A percentile compares a stretch with the other conserved stretches of the same genome.
phyloP scores from a whole-genome alignment of 176 grass and related monocot species.

The Thinopyrum elongatum region DNA sequence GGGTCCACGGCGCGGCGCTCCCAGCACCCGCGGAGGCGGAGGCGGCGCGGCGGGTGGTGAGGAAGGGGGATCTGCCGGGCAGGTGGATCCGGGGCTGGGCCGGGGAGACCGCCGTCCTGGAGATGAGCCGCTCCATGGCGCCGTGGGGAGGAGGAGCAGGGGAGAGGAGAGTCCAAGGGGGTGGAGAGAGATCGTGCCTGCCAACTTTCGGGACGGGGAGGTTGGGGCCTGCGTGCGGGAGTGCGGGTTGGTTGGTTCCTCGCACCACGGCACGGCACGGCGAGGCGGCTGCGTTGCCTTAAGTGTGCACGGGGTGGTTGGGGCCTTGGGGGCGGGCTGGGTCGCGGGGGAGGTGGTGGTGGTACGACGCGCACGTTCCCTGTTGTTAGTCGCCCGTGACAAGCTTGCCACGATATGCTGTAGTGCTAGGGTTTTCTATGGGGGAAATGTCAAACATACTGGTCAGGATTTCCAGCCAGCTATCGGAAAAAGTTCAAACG shows the following conservation, averaged over 20 bases:
- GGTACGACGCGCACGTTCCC: slow-evolving; percentile 21
- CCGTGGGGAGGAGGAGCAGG: not conserved
- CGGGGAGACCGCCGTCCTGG: slow-evolving; percentile 14
- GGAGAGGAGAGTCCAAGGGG: not conserved
- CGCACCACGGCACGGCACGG: not conserved
- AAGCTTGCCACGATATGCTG: not conserved
- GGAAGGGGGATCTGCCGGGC: not conserved
- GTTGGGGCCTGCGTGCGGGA: not conserved
- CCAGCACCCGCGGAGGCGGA: not conserved
- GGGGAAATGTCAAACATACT: not conserved
- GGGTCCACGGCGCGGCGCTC: slow-evolving; percentile 17
- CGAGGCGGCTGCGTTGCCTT: not conserved
- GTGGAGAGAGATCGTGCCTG: not conserved
- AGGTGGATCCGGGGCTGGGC: slow-evolving; percentile 24
- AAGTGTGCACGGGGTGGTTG: slow-evolving; percentile 9
- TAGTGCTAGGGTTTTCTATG: not conserved
- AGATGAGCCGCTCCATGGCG: slow-evolving; percentile 64
- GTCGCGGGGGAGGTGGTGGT: slow-evolving; percentile 12
- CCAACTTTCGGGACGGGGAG: not conserved
- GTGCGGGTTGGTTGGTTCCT: not conserved
- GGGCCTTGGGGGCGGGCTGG: not conserved
- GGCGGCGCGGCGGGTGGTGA: slow-evolving; percentile 18
- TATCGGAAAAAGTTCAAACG: no score
- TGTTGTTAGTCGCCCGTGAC: not conserved
- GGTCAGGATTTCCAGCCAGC: not conserved